Percentiles rank a stretch among this genome's conserved stretches.
phyloP scores from a whole-genome alignment of 2,329 filamentous ascomycete genomes.

The Sarocladium strictum region DNA sequence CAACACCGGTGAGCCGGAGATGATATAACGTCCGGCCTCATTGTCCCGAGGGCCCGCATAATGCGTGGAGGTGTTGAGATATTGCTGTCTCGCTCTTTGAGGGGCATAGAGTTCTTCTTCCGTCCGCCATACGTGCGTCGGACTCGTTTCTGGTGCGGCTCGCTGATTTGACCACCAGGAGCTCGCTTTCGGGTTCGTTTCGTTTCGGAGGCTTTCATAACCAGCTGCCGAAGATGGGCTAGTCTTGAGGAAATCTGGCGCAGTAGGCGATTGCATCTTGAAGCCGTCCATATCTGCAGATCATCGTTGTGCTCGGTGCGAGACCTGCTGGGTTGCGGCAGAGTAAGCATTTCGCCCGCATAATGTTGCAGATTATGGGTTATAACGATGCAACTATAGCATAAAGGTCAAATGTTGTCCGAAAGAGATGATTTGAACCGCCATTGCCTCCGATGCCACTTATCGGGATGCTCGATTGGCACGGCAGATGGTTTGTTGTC shows the following conservation, averaged over 20 bases:
- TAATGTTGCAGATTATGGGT: too few relatives aligned
- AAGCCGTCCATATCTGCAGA: constrained; percentile 39
- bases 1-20: constrained; percentile 21
- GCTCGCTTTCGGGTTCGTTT: constrained; percentile 17
- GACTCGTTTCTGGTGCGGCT: constrained; percentile 14
- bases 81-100: background rate
- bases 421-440: too few relatives aligned
- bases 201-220: constrained; percentile 14
- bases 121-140: constrained; percentile 23
- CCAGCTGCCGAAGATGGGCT: constrained; percentile 30
- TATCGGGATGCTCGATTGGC: too few relatives aligned
- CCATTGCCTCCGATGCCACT: background rate
- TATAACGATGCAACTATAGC: background rate
- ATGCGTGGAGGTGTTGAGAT: constrained; percentile 20
- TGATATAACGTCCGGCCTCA: constrained; percentile 22
- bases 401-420: too few relatives aligned
- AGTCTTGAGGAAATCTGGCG: constrained; percentile 40
- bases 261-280: constrained; percentile 39
- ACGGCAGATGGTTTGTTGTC: too few relatives aligned
- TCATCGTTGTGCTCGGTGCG: constrained; percentile 11
- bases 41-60: constrained; percentile 22
- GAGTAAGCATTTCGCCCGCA: too few relatives aligned
- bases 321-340: constrained; percentile 9
- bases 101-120: constrained; percentile 13
- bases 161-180: constrained; percentile 8